Conservation (phyloP, 345 rosid genomes). For the Salix udensis region DNA sequence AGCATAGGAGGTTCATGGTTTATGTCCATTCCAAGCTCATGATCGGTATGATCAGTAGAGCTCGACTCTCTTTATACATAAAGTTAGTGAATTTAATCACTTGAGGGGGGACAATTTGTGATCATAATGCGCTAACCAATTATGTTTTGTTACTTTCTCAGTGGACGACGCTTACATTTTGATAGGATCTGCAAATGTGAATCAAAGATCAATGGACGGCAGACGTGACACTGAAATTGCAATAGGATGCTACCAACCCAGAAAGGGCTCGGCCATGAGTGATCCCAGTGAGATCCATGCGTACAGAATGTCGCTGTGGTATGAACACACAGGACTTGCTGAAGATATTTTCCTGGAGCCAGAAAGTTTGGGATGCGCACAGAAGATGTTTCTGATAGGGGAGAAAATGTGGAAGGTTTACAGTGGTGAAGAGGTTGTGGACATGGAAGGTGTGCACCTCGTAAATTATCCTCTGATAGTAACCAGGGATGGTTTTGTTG, state of each 20-base stretch:
- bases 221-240: constrained; percentile 82
- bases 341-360: constrained; percentile 44
- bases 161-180: constrained; percentile 70
- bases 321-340: constrained; percentile 58
- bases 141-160: constrained; percentile 8
- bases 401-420: constrained; percentile 73
- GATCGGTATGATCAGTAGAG: constrained; percentile 51
- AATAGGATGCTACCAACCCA: constrained; percentile 63
- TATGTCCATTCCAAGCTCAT: constrained; percentile 94
- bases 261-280: constrained; percentile 3
- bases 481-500: constrained; percentile 46
- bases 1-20: constrained; percentile 78
- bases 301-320: constrained; percentile 69
- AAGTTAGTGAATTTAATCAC: no score
- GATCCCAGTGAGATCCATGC: constrained; percentile 32
- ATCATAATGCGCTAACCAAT: not conserved
- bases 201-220: constrained; percentile 92
- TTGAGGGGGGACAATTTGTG: no score
- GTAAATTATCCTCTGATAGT: constrained; percentile 61
- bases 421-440: constrained; percentile 54
- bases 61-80: not conserved
- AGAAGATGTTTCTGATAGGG: constrained; percentile 43
- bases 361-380: constrained; percentile 55
- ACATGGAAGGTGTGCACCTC: constrained; percentile 74
- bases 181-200: constrained; percentile 80